Percentiles rank a stretch among this genome's conserved stretches.
These are phyloP conservation scores for Corylus americana DNA, from an alignment of 306 rosid genomes.

Conservation along the genomic window DNA sequence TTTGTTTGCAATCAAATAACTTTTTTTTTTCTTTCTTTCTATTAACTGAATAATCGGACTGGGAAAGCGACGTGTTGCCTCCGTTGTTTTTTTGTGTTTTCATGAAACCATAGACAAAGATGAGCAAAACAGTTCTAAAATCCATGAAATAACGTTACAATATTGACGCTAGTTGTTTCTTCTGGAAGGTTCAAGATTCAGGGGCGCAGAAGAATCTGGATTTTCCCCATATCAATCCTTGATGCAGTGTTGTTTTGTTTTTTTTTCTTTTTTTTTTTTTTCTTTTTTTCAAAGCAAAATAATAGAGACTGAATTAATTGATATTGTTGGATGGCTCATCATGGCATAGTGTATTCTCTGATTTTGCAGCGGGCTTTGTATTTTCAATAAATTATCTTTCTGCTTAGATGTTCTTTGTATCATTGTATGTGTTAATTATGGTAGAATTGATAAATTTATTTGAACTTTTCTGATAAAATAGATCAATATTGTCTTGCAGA, in stretches of 20 bases:
- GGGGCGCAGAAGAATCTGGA: not conserved
- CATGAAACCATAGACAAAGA: not conserved
- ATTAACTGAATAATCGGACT: too few species aligned
- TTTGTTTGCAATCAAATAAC: too few species aligned
- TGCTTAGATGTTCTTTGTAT: not conserved
- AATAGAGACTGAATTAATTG: not conserved
- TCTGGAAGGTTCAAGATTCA: not conserved
- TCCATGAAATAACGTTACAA: not conserved
- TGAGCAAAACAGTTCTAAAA: not conserved
- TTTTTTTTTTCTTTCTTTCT: too few species aligned
- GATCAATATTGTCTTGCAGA: not conserved
- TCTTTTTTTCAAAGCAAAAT: not conserved
- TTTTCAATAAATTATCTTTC: not conserved
- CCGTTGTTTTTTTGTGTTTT: too few species aligned
- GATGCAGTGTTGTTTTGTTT: not conserved
- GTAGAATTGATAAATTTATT: not conserved
- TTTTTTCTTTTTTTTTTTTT: not conserved
- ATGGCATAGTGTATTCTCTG: not conserved
- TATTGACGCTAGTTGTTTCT: not conserved
- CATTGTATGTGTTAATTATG: not conserved
- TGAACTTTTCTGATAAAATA: not conserved
- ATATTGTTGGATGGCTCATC: not conserved
- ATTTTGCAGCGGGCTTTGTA: not conserved
- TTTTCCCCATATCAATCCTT: too few species aligned
- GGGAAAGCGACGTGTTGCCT: too few species aligned